Evolutionary conservation across 192 early-diverging fungal species (phyloP), one percentile per base, ranked within the genome.

Genomic region (Oehlia diaphana): DNA sequence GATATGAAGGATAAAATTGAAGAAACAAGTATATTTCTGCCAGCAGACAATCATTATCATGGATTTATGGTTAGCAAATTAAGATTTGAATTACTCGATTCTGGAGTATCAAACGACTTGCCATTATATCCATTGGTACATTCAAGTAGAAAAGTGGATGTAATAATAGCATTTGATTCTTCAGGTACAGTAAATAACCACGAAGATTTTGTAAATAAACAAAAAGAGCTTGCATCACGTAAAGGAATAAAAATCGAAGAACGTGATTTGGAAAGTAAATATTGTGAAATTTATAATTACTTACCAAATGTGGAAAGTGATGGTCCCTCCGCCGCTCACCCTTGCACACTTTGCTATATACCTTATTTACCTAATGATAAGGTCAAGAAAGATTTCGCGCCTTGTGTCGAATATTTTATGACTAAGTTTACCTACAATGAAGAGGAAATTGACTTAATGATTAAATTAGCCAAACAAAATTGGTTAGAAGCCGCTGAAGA

Each of bases 101-200:
- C 93, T 14, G 94, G 92, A 7, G 87, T 91, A 83, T 90, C 93
- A 63, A 94, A 96, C 82, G 95, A 96, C 79, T 83, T 94, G 62
- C 93, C 95, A 0, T 88, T 96, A 61, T 92, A 93, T 35, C 91
- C 93, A 23, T 77, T 95, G 21, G 74, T 91, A 28, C 82, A 91
- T 3, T 84, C 87, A 9, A 91, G 88, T 19, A 88, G 95, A 12
- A 73, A 86, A 23, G 89, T 94, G 1, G 95, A 96, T 82, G 84
- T 94, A 39, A 87, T 94, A 6, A 71, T 96, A 23, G 90, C 90
- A 21, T 86, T 96, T 37, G 95, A 96, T 82, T 58, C 31, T 33
- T 78, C 76, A 35, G 68, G 64, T 50, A 23, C 31, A 49, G 50
- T 37, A 13, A 49, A 33, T 78, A 28, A 68, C 16, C 63, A 49